A percentile compares a stretch with the other conserved stretches of the same genome.
These are phyloP conservation scores for Jatropha podagrica DNA, from an alignment of 441 rosid species.

Conservation along the genomic window DNA sequence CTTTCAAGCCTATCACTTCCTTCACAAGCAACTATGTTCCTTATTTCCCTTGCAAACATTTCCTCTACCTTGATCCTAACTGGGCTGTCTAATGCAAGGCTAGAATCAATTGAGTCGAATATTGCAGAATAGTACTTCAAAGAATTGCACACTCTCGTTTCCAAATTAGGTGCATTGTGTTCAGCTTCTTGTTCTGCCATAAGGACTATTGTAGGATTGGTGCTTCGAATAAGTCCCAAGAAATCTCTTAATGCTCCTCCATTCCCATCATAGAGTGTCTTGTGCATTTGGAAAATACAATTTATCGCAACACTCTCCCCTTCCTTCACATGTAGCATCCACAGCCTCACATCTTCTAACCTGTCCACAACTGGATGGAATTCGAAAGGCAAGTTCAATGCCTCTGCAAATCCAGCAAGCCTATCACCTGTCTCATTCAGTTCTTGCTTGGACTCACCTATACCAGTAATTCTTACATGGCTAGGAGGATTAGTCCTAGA, in stretches of 20 bases:
- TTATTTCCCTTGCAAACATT: constrained; percentile 78
- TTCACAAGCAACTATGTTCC: constrained; percentile 85
- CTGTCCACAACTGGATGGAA: constrained; percentile 96
- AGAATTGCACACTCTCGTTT: constrained; percentile 66
- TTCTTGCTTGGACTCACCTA: constrained; percentile 91
- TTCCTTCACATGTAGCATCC: constrained; percentile 99
- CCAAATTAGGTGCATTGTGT: constrained; percentile 51
- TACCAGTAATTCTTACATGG: constrained; percentile 84
- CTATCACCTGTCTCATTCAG: constrained; percentile 89
- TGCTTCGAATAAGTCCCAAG: constrained; percentile 73
- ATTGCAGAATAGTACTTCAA: constrained; percentile 73
- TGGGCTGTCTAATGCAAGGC: constrained; percentile 62
- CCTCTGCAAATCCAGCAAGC: constrained; percentile 78
- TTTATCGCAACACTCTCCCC: constrained; percentile 78
- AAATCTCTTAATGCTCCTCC: constrained; percentile 77
- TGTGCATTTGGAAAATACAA: constrained; percentile 82
- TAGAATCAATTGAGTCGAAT: constrained; percentile 68
- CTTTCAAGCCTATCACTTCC: constrained; percentile 85
- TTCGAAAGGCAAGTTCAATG: constrained; percentile 79
- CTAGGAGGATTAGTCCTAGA: constrained; percentile 69
- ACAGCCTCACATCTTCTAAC: constrained; percentile 89
- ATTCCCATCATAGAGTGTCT: constrained; percentile 62
- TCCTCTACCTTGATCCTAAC: constrained; percentile 79
- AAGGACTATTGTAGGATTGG: constrained; percentile 58
- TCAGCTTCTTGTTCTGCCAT: constrained; percentile 87